Evolutionary conservation across 495 filamentous ascomycete species (phyloP).

Genomic region (Hypoxylon rickii): DNA sequence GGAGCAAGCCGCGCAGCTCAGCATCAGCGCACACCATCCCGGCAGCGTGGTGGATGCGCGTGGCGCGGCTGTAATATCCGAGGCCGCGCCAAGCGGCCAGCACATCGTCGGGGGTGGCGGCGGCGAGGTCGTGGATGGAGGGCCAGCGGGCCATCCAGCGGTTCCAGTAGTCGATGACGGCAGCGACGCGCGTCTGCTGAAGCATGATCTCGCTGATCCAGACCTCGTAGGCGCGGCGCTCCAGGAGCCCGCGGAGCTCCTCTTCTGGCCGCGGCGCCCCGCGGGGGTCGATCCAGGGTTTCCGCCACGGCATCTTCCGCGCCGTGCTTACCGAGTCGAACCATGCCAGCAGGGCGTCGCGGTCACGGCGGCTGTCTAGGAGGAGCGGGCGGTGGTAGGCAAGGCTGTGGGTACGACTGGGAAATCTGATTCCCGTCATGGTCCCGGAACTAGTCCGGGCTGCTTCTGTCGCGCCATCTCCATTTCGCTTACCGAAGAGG

Average conservation of each 20-base stretch:
- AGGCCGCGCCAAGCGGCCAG: conserved; percentile 47
- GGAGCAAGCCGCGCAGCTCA: conserved; percentile 39
- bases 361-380: conserved; percentile 33
- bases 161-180: conserved; percentile 50
- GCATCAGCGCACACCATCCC: conserved; percentile 37
- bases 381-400: conserved; percentile 51
- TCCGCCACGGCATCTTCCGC: conserved; percentile 55
- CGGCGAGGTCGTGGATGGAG: conserved; percentile 43
- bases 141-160: conserved; percentile 52
- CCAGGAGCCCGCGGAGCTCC: conserved; percentile 31
- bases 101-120: conserved; percentile 44
- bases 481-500: conserved; percentile 8
- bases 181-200: conserved; percentile 55
- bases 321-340: conserved; percentile 40
- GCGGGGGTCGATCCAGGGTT: conserved; percentile 44
- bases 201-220: conserved; percentile 58
- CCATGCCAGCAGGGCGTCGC: conserved; percentile 44
- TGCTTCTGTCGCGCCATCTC: background rate
- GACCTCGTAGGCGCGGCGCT: conserved; percentile 53
- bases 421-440: background rate
- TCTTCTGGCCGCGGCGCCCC: background rate
- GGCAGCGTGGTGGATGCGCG: conserved; percentile 46
- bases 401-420: conserved; percentile 19
- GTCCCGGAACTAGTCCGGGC: background rate
- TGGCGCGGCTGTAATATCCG: conserved; percentile 52